Conservation (phyloP, 805 yeast species). For the Lachancea waltii region DNA sequence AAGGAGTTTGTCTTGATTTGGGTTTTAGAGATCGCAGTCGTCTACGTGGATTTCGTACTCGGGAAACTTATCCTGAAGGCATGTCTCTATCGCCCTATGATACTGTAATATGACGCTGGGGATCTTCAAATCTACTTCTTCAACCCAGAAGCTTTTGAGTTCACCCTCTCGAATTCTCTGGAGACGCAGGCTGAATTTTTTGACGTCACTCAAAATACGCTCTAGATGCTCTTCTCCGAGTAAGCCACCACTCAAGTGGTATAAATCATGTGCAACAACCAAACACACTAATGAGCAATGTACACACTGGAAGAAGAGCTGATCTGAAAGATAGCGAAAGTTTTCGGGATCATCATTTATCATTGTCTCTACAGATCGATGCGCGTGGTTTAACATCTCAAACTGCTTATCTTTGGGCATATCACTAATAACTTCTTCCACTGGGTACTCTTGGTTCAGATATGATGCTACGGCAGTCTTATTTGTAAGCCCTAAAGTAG, state of each 20-base stretch:
- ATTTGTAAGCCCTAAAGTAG: background rate
- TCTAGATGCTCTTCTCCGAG: conserved; percentile 6
- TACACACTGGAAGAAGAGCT: conserved; percentile 17
- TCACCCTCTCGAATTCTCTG: conserved; percentile 22
- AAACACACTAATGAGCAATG: conserved; percentile 14
- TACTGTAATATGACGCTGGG: conserved; percentile 25
- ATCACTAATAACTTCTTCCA: conserved; percentile 11
- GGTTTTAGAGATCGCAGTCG: conserved; percentile 2
- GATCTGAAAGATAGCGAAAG: conserved; percentile 21
- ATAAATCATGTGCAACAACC: conserved; percentile 9
- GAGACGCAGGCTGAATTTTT: conserved; percentile 18
- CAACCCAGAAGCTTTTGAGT: conserved; percentile 25
- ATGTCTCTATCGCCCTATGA: conserved; percentile 20
- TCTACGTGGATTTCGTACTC: conserved; percentile 9
- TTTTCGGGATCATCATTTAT: conserved; percentile 14
- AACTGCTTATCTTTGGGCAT: conserved; percentile 14
- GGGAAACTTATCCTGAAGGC: conserved; percentile 16
- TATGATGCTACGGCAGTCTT: conserved; percentile 10
- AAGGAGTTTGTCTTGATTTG: background rate
- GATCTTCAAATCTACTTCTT: conserved; percentile 23
- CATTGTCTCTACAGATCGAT: conserved; percentile 14
- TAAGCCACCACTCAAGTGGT: conserved; percentile 1
- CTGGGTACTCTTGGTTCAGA: conserved; percentile 13
- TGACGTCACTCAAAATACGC: conserved; percentile 14
- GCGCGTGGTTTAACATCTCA: conserved; percentile 15